Conservation (phyloP, 768 basidiomycete genomes). For the Pholiota conissans region DNA sequence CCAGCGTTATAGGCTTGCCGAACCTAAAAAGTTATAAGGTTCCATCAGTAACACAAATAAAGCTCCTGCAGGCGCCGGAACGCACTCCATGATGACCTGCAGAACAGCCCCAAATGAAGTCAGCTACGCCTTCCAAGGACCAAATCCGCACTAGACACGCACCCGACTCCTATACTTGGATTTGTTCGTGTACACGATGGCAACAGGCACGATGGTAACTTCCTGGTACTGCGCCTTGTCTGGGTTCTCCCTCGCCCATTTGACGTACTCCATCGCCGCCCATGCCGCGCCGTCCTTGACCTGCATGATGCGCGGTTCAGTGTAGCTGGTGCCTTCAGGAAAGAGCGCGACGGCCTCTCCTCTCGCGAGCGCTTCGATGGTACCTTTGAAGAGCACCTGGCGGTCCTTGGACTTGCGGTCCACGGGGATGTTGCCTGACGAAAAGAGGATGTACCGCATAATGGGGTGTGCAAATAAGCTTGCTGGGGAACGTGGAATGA, state of each 20-base stretch:
- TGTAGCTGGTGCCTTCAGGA: conserved; percentile 92
- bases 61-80: neutral
- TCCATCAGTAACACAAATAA: neutral
- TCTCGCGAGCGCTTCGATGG: conserved; percentile 80
- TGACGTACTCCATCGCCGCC: conserved; percentile 91
- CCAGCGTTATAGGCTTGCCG: conserved; percentile 77
- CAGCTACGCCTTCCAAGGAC: neutral
- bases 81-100: conserved; percentile 72
- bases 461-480: conserved; percentile 81
- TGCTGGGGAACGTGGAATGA: conserved; percentile 37
- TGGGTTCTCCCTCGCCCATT: conserved; percentile 67
- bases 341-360: conserved; percentile 90
- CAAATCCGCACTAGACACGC: conserved; percentile 30
- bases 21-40: conserved; percentile 63
- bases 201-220: conserved; percentile 74
- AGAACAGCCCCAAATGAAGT: neutral
- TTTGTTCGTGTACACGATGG: conserved; percentile 95
- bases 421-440: conserved; percentile 97
- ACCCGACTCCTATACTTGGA: conserved; percentile 92
- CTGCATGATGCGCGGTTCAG: conserved; percentile 90
- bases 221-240: conserved; percentile 41
- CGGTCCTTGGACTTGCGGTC: conserved; percentile 94
- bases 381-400: conserved; percentile 83
- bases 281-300: conserved; percentile 93
- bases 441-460: conserved; percentile 70